Conservation (phyloP, 352 stramenopile genomes). For the Phytophthora citricola region DNA sequence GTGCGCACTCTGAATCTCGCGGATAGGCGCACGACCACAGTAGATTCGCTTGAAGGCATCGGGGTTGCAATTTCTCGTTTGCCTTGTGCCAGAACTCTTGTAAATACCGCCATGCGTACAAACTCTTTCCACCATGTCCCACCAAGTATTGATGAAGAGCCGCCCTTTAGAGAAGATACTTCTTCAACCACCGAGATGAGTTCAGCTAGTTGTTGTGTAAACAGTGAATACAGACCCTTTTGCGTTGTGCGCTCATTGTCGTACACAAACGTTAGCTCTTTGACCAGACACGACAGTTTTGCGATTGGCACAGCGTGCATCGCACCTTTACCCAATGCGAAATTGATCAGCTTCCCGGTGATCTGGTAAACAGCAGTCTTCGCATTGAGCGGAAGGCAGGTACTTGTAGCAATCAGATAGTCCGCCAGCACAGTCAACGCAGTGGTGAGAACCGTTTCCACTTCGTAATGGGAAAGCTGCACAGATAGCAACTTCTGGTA, state of each 20-base stretch:
- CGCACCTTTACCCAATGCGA: constrained; percentile 59
- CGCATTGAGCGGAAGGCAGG: constrained; percentile 46
- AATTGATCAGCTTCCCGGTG: constrained; percentile 71
- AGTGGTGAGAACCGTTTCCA: constrained; percentile 67
- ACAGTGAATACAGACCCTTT: constrained; percentile 68
- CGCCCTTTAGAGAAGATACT: constrained; percentile 58
- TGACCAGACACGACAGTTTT: constrained; percentile 59
- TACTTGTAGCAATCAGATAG: constrained; percentile 47
- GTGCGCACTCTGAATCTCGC: constrained; percentile 58
- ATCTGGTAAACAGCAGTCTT: constrained; percentile 65
- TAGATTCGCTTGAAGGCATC: constrained; percentile 58
- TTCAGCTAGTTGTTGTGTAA: constrained; percentile 71
- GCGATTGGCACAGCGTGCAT: constrained; percentile 63
- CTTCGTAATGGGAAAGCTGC: constrained; percentile 62
- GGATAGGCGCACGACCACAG: constrained; percentile 63
- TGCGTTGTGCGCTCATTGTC: constrained; percentile 71
- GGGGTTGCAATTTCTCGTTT: constrained; percentile 46
- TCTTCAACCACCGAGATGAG: constrained; percentile 71
- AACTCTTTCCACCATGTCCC: constrained; percentile 65
- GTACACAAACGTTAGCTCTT: constrained; percentile 64
- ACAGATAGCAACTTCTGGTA: constrained; percentile 64
- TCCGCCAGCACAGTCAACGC: constrained; percentile 55
- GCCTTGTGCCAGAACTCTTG: constrained; percentile 47
- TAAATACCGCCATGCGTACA: constrained; percentile 69
- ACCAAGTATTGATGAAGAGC: constrained; percentile 49